phyloP scores from a whole-genome alignment of 805 yeast genomes.

The Candida nanaspora region DNA sequence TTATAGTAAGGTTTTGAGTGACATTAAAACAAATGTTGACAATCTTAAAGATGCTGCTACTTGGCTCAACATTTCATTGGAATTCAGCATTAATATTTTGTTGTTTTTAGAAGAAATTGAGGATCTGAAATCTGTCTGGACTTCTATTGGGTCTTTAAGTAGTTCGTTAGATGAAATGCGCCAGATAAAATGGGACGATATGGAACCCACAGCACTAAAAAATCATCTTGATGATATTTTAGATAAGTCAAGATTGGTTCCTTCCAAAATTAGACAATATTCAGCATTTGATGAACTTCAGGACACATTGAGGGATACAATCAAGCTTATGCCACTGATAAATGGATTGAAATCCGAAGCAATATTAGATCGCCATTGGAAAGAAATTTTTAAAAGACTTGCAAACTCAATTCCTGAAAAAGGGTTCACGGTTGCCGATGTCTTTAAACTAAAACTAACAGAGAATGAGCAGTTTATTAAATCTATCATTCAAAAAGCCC shows the following conservation, averaged over 20 bases:
- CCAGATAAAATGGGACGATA: constrained; percentile 38
- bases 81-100: constrained; percentile 20
- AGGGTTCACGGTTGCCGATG: constrained; percentile 36
- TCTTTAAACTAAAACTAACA: constrained; percentile 49
- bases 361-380: constrained; percentile 66
- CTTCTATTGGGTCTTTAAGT: constrained; percentile 46
- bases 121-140: constrained; percentile 60
- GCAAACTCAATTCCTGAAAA: constrained; percentile 2
- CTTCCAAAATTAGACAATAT: constrained; percentile 55
- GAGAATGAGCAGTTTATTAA: constrained; percentile 40
- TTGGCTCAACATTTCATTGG: constrained; percentile 27
- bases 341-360: constrained; percentile 46
- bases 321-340: constrained; percentile 32
- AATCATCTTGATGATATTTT: constrained; percentile 44
- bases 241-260: constrained; percentile 40
- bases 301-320: constrained; percentile 30
- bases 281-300: constrained; percentile 61
- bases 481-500: constrained; percentile 52
- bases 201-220: constrained; percentile 39
- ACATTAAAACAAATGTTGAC: constrained; percentile 7
- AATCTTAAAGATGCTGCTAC: constrained; percentile 26
- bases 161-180: constrained; percentile 36
- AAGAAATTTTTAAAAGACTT: constrained; percentile 30
- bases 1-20: constrained; percentile 14
- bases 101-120: constrained; percentile 39